Conservation (phyloP, 208 protist species). For the Polymyxa betae region DNA sequence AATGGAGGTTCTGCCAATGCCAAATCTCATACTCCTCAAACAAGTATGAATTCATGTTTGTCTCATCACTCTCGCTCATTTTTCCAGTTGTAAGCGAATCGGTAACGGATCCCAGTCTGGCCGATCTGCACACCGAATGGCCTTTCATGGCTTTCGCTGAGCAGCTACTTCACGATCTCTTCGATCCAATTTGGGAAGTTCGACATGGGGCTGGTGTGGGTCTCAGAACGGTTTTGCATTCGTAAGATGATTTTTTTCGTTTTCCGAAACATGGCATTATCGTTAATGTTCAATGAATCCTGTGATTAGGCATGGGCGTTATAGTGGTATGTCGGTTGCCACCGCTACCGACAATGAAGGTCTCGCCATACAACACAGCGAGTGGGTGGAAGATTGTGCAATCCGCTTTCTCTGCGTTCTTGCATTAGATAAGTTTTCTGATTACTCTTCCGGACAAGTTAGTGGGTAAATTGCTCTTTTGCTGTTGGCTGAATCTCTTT, state of each 20-base stretch:
- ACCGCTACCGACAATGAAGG: neutral
- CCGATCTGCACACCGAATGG: constrained; percentile 7
- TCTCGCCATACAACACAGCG: neutral
- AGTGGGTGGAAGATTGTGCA: constrained; percentile 60
- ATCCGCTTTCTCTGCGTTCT: constrained; percentile 56
- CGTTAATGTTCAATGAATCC: neutral
- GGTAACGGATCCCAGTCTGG: neutral
- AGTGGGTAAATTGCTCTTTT: neutral
- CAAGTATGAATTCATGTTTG: neutral
- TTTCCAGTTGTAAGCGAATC: neutral
- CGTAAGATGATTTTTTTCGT: no score
- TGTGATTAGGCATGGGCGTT: neutral
- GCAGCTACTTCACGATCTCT: constrained; percentile 21
- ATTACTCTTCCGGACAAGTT: constrained; percentile 62
- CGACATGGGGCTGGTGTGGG: constrained; percentile 3
- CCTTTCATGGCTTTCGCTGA: neutral
- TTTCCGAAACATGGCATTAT: neutral
- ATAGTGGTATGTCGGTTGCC: constrained; percentile 21
- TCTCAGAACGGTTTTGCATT: neutral
- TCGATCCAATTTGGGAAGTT: constrained; percentile 29
- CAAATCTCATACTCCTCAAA: constrained; percentile 5
- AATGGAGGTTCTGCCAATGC: no score
- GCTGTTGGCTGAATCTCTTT: neutral
- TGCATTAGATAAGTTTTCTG: constrained; percentile 59
- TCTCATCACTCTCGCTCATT: neutral